These are phyloP conservation scores for Termitomyces sp. DNA, from an alignment of 1,284 basidiomycete species.

Conservation along the genomic window DNA sequence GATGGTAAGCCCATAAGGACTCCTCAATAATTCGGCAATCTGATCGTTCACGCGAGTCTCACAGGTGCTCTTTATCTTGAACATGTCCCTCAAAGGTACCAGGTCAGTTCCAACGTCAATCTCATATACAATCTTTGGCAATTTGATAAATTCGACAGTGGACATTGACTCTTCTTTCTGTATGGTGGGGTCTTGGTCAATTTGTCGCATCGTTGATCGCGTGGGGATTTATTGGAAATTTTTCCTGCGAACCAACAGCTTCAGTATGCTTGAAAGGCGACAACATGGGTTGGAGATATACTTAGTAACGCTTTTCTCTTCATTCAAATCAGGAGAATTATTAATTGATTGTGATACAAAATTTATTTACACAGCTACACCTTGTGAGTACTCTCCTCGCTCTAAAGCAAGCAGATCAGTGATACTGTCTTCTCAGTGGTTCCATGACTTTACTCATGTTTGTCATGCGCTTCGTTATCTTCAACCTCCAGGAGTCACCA, in stretches of 20 bases:
- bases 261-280: conserved; percentile 35
- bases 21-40: not conserved
- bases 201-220: conserved; percentile 47
- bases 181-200: conserved; percentile 66
- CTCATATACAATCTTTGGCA: not conserved
- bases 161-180: conserved; percentile 57
- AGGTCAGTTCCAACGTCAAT: conserved; percentile 26
- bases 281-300: conserved; percentile 64
- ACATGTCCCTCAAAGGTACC: conserved; percentile 47
- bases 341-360: too few species aligned
- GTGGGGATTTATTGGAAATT: conserved; percentile 49
- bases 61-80: conserved; percentile 52
- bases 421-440: conserved; percentile 27
- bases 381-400: conserved; percentile 27
- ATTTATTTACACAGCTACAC: conserved; percentile 28
- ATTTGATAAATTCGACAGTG: conserved; percentile 32
- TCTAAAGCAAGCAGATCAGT: not conserved
- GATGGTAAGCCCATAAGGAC: conserved; percentile 32
- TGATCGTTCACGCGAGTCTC: not conserved
- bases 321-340: too few species aligned
- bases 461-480: conserved; percentile 39
- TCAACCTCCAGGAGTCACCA: conserved; percentile 53
- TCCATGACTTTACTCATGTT: conserved; percentile 43
- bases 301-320: conserved; percentile 35
- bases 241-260: conserved; percentile 34